Conservation (phyloP, 1,284 basidiomycete species). For the Austropuccinia psidii region DNA sequence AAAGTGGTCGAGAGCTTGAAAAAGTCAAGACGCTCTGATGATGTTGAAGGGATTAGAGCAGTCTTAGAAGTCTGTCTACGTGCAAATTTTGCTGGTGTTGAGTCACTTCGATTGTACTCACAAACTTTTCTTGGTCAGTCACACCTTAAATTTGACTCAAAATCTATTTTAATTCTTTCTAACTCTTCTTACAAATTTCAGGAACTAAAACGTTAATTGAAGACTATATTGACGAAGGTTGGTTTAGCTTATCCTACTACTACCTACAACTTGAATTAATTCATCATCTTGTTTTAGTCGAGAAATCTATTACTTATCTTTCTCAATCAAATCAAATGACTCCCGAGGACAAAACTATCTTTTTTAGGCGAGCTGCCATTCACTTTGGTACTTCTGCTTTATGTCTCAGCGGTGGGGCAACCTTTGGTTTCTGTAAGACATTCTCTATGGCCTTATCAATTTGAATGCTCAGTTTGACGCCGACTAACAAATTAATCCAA, state of each 20-base stretch:
- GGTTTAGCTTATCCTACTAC: slow-evolving; percentile 45
- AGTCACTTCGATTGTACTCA: slow-evolving; percentile 80
- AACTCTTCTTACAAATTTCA: neutral
- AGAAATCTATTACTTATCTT: slow-evolving; percentile 57
- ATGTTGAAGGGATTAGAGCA: slow-evolving; percentile 74
- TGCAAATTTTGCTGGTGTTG: slow-evolving; percentile 89
- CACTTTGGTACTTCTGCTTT: slow-evolving; percentile 85
- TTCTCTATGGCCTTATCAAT: neutral
- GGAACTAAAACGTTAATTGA: slow-evolving; percentile 36
- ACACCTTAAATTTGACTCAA: slow-evolving; percentile 18
- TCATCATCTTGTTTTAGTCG: slow-evolving; percentile 39
- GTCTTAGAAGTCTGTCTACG: slow-evolving; percentile 86
- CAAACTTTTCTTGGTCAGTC: slow-evolving; percentile 56
- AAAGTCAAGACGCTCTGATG: slow-evolving; percentile 60
- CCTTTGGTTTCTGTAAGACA: slow-evolving; percentile 68
- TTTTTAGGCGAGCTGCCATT: slow-evolving; percentile 79
- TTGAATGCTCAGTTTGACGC: slow-evolving; percentile 41
- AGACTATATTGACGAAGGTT: slow-evolving; percentile 72
- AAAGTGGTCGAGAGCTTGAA: slow-evolving; percentile 64
- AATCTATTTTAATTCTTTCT: neutral
- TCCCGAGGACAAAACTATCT: slow-evolving; percentile 78
- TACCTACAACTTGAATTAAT: neutral
- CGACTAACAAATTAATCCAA: neutral
- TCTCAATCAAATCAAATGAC: slow-evolving; percentile 65
- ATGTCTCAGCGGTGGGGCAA: slow-evolving; percentile 87